These are phyloP conservation scores for Viola pubescens DNA, from an alignment of 441 rosid species.

Conservation along the genomic window DNA sequence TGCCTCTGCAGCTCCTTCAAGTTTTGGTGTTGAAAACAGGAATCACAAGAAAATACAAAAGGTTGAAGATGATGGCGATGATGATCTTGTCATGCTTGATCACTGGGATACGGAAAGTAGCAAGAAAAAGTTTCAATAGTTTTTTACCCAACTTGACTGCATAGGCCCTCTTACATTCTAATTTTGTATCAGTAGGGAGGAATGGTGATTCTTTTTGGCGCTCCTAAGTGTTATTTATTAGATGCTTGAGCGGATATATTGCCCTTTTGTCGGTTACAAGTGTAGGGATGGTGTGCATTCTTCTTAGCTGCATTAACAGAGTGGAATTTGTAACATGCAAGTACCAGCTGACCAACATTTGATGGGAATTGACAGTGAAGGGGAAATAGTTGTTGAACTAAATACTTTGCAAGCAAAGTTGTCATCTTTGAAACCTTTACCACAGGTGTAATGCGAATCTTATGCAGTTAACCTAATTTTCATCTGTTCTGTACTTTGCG, in stretches of 20 bases:
- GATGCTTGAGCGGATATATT: constrained; percentile 14
- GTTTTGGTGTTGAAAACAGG: constrained; percentile 18
- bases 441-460: too few relatives aligned
- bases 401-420: not conserved
- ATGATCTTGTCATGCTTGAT: constrained; percentile 38
- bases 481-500: too few relatives aligned
- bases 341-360: constrained; percentile 3
- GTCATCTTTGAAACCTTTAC: too few relatives aligned
- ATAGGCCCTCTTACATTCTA: constrained; percentile 27
- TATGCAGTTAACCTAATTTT: too few relatives aligned
- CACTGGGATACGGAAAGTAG: constrained; percentile 29
- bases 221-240: constrained; percentile 10
- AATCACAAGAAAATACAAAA: constrained; percentile 40
- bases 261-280: constrained; percentile 12
- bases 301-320: constrained; percentile 18
- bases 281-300: constrained; percentile 18
- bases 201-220: constrained; percentile 45
- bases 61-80: constrained; percentile 52
- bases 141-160: constrained; percentile 14
- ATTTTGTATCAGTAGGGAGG: constrained; percentile 39
- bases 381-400: constrained; percentile 2
- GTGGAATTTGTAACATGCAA: constrained; percentile 15
- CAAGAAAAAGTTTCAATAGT: constrained; percentile 48
- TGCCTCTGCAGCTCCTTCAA: constrained; percentile 18
- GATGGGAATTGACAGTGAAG: constrained; percentile 7